A percentile compares a stretch with the other conserved stretches of the same genome.
Conservation (phyloP, 345 rosid species). For the Lenwebbia sp. region DNA sequence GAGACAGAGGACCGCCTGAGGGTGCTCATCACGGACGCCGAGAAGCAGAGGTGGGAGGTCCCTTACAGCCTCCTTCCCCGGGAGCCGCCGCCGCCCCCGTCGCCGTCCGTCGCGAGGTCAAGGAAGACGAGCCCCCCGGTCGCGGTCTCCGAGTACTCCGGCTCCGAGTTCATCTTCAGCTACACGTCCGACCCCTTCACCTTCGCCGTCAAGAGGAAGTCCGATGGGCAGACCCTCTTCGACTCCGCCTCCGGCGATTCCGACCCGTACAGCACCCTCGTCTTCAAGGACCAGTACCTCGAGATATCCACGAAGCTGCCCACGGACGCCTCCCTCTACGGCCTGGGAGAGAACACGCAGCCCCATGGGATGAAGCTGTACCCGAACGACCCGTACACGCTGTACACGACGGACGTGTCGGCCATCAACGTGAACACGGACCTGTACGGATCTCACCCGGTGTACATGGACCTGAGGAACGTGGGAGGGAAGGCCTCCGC, state of each 20-base stretch:
- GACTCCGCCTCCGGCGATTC: slow-evolving; percentile 44
- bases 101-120: slow-evolving; percentile 31
- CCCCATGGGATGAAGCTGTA: slow-evolving; percentile 84
- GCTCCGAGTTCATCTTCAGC: slow-evolving; percentile 53
- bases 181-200: slow-evolving; percentile 69
- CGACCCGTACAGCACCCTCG: slow-evolving; percentile 48
- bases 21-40: slow-evolving; percentile 83
- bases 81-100: slow-evolving; percentile 49
- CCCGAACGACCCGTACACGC: slow-evolving; percentile 90
- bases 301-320: slow-evolving; percentile 89
- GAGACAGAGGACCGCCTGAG: slow-evolving; percentile 70
- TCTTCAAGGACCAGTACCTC: slow-evolving; percentile 92
- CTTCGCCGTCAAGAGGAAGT: slow-evolving; percentile 78
- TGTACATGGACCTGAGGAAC: slow-evolving; percentile 94
- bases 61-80: slow-evolving; percentile 81
- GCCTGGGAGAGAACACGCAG: slow-evolving; percentile 91
- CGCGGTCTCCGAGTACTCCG: slow-evolving; percentile 40
- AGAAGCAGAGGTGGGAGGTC: slow-evolving; percentile 87
- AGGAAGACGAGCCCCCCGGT: slow-evolving; percentile 28
- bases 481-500: slow-evolving; percentile 50
- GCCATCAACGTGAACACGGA: slow-evolving; percentile 82
- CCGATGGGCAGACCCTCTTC: slow-evolving; percentile 74
- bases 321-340: slow-evolving; percentile 73
- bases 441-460: slow-evolving; percentile 89
- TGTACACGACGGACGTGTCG: slow-evolving; percentile 76